Conservation (phyloP, 768 basidiomycete genomes). For the Lentinula guzmanii region DNA sequence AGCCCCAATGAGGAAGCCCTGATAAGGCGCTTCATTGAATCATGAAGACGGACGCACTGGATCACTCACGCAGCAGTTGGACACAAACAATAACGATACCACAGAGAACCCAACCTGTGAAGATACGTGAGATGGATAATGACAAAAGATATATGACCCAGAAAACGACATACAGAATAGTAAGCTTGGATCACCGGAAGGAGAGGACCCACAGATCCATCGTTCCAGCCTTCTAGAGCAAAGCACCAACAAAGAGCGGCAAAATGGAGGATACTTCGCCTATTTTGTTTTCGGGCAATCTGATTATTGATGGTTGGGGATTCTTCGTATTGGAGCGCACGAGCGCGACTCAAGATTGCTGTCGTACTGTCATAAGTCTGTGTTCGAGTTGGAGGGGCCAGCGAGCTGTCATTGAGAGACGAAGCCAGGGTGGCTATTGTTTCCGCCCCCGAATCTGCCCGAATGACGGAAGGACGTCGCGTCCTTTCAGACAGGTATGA, state of each 20-base stretch:
- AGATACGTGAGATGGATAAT: background rate
- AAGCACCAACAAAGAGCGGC: constrained; percentile 47
- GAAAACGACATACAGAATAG: background rate
- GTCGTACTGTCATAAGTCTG: background rate
- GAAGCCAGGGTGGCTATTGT: background rate
- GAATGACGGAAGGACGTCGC: background rate
- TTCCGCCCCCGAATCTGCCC: background rate
- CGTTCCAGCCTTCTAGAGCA: constrained; percentile 75
- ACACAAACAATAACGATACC: constrained; percentile 2
- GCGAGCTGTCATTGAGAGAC: too few relatives aligned
- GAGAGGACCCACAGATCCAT: constrained; percentile 68
- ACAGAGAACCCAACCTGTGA: constrained; percentile 1
- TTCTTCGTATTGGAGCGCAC: background rate
- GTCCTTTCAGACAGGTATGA: background rate
- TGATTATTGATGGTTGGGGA: background rate
- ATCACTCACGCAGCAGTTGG: background rate
- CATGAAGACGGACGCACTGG: background rate
- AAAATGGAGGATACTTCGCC: constrained; percentile 37
- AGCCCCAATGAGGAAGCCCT: constrained; percentile 44
- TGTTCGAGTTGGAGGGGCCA: background rate
- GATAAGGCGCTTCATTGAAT: background rate
- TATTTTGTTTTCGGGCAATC: background rate
- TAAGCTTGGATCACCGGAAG: constrained; percentile 38
- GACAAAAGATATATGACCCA: background rate
- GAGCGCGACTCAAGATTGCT: background rate